Percentiles rank a stretch among this genome's conserved stretches.
Evolutionary conservation across 2,329 filamentous ascomycete species (phyloP).

Genomic region (Sclerotinia spermophila): DNA sequence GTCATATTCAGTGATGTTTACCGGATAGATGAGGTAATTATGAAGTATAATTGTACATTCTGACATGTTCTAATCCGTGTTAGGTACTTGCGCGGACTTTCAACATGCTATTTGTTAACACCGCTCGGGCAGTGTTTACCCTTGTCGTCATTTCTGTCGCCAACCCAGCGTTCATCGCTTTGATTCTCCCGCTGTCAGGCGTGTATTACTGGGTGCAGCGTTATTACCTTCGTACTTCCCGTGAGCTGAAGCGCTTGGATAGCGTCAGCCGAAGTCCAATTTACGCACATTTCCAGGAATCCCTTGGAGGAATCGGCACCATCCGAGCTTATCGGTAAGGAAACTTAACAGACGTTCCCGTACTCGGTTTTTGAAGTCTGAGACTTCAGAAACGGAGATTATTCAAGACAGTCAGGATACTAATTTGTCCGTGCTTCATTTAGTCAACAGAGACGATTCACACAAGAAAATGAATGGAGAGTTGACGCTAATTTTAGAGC

Average conservation of each 20-base stretch:
- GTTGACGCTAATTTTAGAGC: conserved; percentile 92
- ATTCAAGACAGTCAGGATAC: background rate
- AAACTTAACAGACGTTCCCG: background rate
- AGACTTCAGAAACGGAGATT: conserved; percentile 7
- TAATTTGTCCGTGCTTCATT: conserved; percentile 10
- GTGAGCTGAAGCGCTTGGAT: conserved; percentile 93
- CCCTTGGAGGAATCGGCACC: conserved; percentile 86
- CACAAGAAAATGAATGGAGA: conserved; percentile 93
- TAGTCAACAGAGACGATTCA: conserved; percentile 75
- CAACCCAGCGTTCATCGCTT: conserved; percentile 73
- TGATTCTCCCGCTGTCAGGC: conserved; percentile 76
- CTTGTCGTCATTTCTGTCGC: conserved; percentile 78
- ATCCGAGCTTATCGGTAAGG: conserved; percentile 80
- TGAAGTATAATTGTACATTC: background rate
- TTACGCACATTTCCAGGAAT: conserved; percentile 98
- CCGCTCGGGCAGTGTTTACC: conserved; percentile 74
- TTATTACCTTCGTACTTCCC: conserved; percentile 93
- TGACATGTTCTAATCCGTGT: conserved; percentile 63
- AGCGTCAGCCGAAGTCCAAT: conserved; percentile 94
- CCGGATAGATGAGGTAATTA: conserved; percentile 39
- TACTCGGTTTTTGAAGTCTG: background rate
- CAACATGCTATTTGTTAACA: conserved; percentile 89
- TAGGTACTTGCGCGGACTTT: conserved; percentile 94
- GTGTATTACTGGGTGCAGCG: conserved; percentile 92
- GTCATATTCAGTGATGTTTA: conserved; percentile 47